Conservation (phyloP, 768 basidiomycete species). For the Mycena albidolilacea region DNA sequence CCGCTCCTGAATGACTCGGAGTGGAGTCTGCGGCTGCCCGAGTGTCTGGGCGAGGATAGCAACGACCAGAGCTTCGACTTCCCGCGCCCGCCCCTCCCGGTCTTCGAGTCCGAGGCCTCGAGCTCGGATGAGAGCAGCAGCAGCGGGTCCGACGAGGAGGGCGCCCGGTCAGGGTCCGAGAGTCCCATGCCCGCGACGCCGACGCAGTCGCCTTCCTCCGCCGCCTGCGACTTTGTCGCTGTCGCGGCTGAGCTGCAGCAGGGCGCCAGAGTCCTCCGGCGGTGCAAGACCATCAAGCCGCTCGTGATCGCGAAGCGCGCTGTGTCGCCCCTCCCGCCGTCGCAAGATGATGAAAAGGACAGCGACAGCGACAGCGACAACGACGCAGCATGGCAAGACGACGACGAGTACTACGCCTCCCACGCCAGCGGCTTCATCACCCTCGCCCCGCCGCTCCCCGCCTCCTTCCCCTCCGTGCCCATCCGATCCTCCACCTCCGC, state of each 20-base stretch:
- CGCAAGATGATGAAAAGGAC: neutral
- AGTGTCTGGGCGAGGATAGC: neutral
- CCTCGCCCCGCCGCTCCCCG: conserved; percentile 8
- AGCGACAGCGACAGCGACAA: neutral
- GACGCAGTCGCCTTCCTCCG: neutral
- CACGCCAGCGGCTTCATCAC: conserved; percentile 30
- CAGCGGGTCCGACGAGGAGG: neutral
- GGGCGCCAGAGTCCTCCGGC: conserved; percentile 11
- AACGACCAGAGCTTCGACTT: neutral
- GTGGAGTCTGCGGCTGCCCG: neutral
- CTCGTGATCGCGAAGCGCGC: conserved; percentile 27
- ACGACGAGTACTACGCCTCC: conserved; percentile 30
- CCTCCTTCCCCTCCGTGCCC: neutral
- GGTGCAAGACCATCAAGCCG: conserved; percentile 36
- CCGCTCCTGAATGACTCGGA: neutral
- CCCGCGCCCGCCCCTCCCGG: neutral
- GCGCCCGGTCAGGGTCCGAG: neutral
- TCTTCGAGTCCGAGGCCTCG: neutral
- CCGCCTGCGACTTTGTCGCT: no score
- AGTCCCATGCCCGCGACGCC: conserved; percentile 11
- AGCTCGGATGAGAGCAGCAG: conserved; percentile 9
- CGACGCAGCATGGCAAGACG: neutral
- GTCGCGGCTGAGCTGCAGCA: neutral
- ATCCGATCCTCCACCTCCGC: neutral
- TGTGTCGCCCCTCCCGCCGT: conserved; percentile 24